A percentile compares a stretch with the other conserved stretches of the same genome.
Conservation (phyloP, 208 protist genomes). For the Phytomonas serpens region DNA sequence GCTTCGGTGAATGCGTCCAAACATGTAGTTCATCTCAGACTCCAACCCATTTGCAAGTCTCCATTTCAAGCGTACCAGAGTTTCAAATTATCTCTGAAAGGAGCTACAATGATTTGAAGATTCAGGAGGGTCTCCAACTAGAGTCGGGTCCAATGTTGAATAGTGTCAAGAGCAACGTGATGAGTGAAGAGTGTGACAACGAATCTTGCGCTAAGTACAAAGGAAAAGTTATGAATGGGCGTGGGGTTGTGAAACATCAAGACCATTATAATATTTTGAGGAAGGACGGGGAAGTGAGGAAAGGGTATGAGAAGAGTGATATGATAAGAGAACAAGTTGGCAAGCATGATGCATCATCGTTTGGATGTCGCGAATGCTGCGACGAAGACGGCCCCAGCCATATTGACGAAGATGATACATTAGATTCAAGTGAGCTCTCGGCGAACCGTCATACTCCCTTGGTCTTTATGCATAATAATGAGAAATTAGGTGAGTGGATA, state of each 20-base stretch:
- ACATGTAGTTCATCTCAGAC: not conserved
- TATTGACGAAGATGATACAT: not conserved
- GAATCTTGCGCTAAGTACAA: conserved; percentile 1
- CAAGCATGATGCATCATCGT: not conserved
- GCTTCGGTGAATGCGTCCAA: not conserved
- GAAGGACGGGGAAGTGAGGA: not conserved
- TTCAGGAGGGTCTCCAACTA: not conserved
- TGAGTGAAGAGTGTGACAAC: not conserved
- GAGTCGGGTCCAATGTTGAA: not conserved
- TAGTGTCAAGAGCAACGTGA: not conserved
- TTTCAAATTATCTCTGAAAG: not conserved
- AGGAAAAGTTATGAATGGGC: not conserved
- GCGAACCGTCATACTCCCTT: not conserved
- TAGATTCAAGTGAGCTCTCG: not conserved
- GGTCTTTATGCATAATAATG: conserved; percentile 1
- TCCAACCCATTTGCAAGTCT: not conserved
- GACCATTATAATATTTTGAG: not conserved
- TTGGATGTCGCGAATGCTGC: not conserved
- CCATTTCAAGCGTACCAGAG: not conserved
- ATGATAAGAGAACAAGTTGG: not conserved
- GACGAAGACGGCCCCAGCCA: not conserved
- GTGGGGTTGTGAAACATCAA: not conserved
- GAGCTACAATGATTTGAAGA: not conserved
- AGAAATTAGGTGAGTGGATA: not conserved
- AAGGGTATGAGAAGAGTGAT: not conserved